These are phyloP conservation scores for Cystobasidium tubakii DNA, from an alignment of 768 basidiomycete genomes.

Conservation along the genomic window DNA sequence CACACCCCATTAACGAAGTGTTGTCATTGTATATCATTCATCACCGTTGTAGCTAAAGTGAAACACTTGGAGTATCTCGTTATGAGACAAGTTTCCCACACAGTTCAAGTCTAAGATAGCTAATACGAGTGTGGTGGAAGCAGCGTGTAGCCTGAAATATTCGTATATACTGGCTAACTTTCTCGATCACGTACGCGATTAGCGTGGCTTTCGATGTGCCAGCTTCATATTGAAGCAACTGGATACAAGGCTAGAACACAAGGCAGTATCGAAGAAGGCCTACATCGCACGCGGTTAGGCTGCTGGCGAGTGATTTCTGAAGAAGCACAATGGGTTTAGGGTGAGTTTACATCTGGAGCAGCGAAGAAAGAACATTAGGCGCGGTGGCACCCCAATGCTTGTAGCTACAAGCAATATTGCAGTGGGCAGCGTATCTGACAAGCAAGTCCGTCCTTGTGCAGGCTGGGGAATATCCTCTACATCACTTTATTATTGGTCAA, in stretches of 20 bases:
- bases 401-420: too few relatives aligned
- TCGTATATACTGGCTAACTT: not conserved
- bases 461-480: conserved; percentile 60
- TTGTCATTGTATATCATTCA: too few relatives aligned
- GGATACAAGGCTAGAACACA: not conserved
- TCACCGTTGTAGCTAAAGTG: too few relatives aligned
- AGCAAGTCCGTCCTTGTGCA: not conserved
- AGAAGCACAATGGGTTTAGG: not conserved
- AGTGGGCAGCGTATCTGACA: too few relatives aligned
- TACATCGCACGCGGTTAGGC: not conserved
- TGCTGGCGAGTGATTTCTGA: not conserved
- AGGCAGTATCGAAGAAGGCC: not conserved
- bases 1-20: too few relatives aligned
- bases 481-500: conserved; percentile 82
- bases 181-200: not conserved
- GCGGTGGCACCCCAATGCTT: too few relatives aligned
- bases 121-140: too few relatives aligned
- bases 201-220: not conserved
- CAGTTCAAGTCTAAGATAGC: too few relatives aligned
- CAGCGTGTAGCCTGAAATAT: too few relatives aligned
- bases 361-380: too few relatives aligned
- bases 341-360: not conserved
- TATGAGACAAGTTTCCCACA: too few relatives aligned
- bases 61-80: too few relatives aligned
- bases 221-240: not conserved